Percentiles rank a stretch among this genome's conserved stretches.
These are phyloP conservation scores for Rhizodiscina lignyota DNA, from an alignment of 495 filamentous ascomycete genomes.

Conservation along the genomic window DNA sequence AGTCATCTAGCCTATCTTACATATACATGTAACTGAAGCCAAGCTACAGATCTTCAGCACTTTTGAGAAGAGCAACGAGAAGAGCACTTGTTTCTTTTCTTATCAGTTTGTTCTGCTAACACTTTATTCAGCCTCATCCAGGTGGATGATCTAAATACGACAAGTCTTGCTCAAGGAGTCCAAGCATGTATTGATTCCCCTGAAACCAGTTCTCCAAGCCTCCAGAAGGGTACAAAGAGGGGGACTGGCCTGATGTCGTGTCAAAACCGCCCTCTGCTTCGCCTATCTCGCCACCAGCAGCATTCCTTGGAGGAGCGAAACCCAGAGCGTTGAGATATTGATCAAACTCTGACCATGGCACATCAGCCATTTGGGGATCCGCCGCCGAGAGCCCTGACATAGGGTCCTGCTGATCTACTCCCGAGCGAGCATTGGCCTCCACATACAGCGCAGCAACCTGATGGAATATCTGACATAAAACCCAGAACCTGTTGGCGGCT, in stretches of 20 bases:
- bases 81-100: too few species aligned
- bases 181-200: slow-evolving; percentile 48
- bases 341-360: slow-evolving; percentile 44
- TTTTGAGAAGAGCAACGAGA: too few species aligned
- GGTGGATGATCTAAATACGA: too few species aligned
- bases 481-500: slow-evolving; percentile 39
- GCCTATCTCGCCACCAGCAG: slow-evolving; percentile 3
- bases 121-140: too few species aligned
- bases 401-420: not conserved
- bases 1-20: too few species aligned
- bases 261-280: too few species aligned
- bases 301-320: slow-evolving; percentile 29
- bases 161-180: slow-evolving; percentile 25
- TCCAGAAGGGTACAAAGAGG: slow-evolving; percentile 20
- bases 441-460: slow-evolving; percentile 46
- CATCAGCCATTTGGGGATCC: slow-evolving; percentile 26
- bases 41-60: too few species aligned
- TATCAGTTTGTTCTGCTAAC: too few species aligned
- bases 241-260: too few species aligned
- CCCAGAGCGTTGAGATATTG: slow-evolving; percentile 47
- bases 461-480: slow-evolving; percentile 41
- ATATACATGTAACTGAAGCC: too few species aligned
- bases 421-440: slow-evolving; percentile 27
- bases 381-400: not conserved
- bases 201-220: slow-evolving; percentile 50